phyloP scores from a whole-genome alignment of 345 rosid genomes.

The Viola odorata region DNA sequence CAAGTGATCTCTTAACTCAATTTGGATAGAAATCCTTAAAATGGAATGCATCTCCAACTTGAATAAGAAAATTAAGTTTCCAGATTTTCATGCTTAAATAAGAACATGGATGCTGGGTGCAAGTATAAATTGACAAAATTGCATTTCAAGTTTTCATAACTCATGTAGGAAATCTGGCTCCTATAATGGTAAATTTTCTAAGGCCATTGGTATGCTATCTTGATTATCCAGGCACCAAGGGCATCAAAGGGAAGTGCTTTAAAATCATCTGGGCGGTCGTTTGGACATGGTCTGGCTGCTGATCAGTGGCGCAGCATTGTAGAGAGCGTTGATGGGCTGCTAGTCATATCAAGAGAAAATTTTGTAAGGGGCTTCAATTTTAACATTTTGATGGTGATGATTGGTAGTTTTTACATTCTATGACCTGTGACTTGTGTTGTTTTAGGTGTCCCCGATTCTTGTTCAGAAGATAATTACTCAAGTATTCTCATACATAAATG shows the following conservation, averaged over 20 bases:
- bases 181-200: constrained; percentile 5
- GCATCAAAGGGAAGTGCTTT: constrained; percentile 17
- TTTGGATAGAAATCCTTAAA: too few species aligned
- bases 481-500: constrained; percentile 19
- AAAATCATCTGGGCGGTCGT: constrained; percentile 5
- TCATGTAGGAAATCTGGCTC: neutral
- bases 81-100: too few species aligned
- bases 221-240: constrained; percentile 17
- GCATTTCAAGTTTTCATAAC: too few species aligned
- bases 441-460: constrained; percentile 22
- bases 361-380: constrained; percentile 15
- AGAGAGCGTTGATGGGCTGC: constrained; percentile 16
- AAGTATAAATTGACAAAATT: too few species aligned
- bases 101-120: too few species aligned
- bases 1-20: too few species aligned
- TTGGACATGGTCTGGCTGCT: neutral
- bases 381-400: neutral
- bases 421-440: constrained; percentile 1
- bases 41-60: too few species aligned
- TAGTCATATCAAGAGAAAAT: constrained; percentile 16
- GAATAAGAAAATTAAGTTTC: too few species aligned
- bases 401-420: neutral
- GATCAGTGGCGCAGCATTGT: constrained; percentile 19
- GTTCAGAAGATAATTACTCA: constrained; percentile 19
- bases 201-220: neutral